Conservation (phyloP, 2,329 filamentous ascomycete genomes). For the Stagonosporopsis cucurbitacearum region DNA sequence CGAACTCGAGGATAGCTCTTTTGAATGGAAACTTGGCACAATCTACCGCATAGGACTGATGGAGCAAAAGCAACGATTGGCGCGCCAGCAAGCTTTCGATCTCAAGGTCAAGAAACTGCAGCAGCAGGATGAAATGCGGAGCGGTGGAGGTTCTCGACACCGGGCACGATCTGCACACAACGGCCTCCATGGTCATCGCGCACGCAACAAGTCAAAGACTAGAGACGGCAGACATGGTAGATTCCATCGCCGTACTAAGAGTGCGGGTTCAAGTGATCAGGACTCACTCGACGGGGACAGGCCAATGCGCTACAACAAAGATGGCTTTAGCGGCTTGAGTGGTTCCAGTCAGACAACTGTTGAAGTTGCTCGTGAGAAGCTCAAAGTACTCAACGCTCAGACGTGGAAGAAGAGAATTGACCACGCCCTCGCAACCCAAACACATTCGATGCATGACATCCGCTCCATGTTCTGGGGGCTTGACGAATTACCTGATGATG, state of each 20-base stretch:
- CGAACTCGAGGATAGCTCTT: conserved; percentile 92
- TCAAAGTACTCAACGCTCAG: conserved; percentile 82
- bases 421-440: conserved; percentile 71
- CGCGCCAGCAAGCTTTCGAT: conserved; percentile 86
- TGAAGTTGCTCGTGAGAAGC: conserved; percentile 74
- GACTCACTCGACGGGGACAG: conserved; percentile 36
- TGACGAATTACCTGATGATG: conserved; percentile 80
- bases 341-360: conserved; percentile 74
- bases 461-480: conserved; percentile 81
- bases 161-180: conserved; percentile 61
- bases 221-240: conserved; percentile 37
- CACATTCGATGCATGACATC: conserved; percentile 77
- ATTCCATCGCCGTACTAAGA: conserved; percentile 51
- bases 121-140: conserved; percentile 58
- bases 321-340: conserved; percentile 74
- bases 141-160: conserved; percentile 55
- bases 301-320: conserved; percentile 75
- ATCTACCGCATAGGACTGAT: conserved; percentile 90
- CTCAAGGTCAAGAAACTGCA: conserved; percentile 88
- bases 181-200: conserved; percentile 37
- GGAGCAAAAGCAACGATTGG: conserved; percentile 88
- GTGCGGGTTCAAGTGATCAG: conserved; percentile 37
- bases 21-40: conserved; percentile 95
- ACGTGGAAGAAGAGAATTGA: conserved; percentile 95
- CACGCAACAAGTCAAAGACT: conserved; percentile 48